Base-by-base conservation (phyloP, 1,284 basidiomycete species). In the Tremellales sp. region DNA sequence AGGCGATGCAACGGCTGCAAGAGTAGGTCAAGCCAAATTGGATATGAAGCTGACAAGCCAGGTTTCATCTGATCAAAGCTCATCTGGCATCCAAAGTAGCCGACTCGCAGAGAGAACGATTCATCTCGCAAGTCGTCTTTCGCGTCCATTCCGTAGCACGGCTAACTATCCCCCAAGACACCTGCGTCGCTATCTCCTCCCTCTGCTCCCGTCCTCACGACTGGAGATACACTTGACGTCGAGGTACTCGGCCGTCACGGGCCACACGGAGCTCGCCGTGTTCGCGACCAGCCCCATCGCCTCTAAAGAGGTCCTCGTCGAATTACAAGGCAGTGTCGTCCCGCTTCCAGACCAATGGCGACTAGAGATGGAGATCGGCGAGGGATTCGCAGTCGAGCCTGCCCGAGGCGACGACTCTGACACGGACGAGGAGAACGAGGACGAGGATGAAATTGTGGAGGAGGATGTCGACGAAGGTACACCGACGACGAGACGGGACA, bases 231-330 rank as follows among this genome's bases (percentile, higher is more conserved):
- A 65, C 35, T 58, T 60, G 1, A 73, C 71, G 1, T 50, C 61
- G 16, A 57, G 70, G 8, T 73, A 73, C 47, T 53, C 60, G 1
- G 50, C 56, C 35, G 57, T 68, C 12, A 66, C 66, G 6, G 61
- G 64, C 1, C 70, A 71, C 34, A 51, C 60, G 16, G 69, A 73
- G 48, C 53, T 73, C 8, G 71, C 64, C 7, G 64, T 73, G 3
- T 68, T 58, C 39, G 68, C 71, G 7, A 71, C 68, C 0, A 40
- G 53, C 8, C 56, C 60, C 9, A 48, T 73, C 1, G 33, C 58
- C 2, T 50, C 56, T 6, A 62, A 60, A 1, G 39, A 45, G 8
- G 56, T 66, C 18, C 45, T 71, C 24, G 39, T 49, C 22, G 69
- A 71, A 46, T 53, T 71, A 12, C 66, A 70, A 51, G 69, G 69